phyloP scores from a whole-genome alignment of 169 alveolate species.

The Ichthyophthirius multifiliis region DNA sequence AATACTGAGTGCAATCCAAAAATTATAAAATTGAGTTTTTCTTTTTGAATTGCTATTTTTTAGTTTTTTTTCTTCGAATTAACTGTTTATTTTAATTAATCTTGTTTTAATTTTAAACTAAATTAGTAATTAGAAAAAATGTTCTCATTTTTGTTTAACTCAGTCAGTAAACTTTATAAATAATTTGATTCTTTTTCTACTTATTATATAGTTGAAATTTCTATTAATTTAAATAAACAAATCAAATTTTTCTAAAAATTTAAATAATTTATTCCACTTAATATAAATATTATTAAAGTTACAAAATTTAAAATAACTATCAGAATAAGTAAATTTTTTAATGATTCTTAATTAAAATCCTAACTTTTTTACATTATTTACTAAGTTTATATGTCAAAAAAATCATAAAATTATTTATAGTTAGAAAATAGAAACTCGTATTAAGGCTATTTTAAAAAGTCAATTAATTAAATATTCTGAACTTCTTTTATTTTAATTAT shows the following conservation, averaged over 20 bases:
- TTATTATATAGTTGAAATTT: background rate
- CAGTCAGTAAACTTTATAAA: background rate
- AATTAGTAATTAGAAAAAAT: background rate
- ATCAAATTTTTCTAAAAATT: background rate
- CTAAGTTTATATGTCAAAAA: background rate
- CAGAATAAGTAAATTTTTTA: background rate
- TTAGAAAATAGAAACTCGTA: background rate
- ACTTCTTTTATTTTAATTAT: too few relatives aligned
- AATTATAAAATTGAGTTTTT: background rate
- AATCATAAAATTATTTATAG: background rate
- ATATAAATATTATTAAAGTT: background rate
- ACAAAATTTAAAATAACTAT: background rate
- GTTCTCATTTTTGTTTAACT: background rate
- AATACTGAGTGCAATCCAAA: background rate
- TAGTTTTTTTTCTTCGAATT: background rate
- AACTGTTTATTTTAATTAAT: background rate
- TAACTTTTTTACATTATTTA: background rate
- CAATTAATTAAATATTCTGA: background rate
- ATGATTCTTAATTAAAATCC: background rate
- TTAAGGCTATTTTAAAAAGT: background rate
- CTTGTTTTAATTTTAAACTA: background rate
- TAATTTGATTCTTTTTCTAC: background rate
- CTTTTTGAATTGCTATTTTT: background rate
- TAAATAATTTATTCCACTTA: background rate
- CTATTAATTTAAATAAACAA: background rate